These are phyloP conservation scores for Chionographis japonica DNA, from an alignment of 106 monocot species.

Conservation along the genomic window DNA sequence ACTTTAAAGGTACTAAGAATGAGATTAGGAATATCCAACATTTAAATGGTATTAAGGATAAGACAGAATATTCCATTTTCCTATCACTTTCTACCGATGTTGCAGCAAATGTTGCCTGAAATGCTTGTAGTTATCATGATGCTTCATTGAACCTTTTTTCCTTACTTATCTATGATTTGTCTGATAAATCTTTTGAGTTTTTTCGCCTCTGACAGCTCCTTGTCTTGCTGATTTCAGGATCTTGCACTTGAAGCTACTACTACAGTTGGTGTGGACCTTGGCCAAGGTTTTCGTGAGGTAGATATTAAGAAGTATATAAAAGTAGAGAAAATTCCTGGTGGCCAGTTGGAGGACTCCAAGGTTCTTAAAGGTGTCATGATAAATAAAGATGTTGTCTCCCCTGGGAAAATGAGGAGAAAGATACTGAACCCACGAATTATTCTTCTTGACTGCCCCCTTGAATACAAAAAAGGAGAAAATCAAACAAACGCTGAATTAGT, in stretches of 20 bases:
- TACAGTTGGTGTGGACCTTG: slow-evolving; percentile 87
- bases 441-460: slow-evolving; percentile 92
- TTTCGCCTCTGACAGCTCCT: not conserved
- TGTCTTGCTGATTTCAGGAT: slow-evolving; percentile 39
- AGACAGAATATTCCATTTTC: too few relatives aligned
- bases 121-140: too few relatives aligned
- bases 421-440: slow-evolving; percentile 91
- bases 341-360: slow-evolving; percentile 91
- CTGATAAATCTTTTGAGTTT: not conserved
- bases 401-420: slow-evolving; percentile 96
- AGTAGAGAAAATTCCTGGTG: slow-evolving; percentile 95
- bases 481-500: slow-evolving; percentile 97
- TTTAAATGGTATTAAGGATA: too few relatives aligned
- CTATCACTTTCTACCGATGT: too few relatives aligned
- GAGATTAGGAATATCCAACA: too few relatives aligned
- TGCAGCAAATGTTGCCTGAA: too few relatives aligned
- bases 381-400: slow-evolving; percentile 96
- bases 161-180: too few relatives aligned
- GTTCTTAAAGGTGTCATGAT: slow-evolving; percentile 95
- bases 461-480: slow-evolving; percentile 98
- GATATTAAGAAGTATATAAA: slow-evolving; percentile 97
- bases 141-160: too few relatives aligned
- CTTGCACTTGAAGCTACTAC: slow-evolving; percentile 97
- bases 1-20: too few relatives aligned
- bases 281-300: slow-evolving; percentile 84